A percentile compares a stretch with the other conserved stretches of the same genome.
phyloP scores from a whole-genome alignment of 768 basidiomycete genomes.

The Butyriboletus loyo region DNA sequence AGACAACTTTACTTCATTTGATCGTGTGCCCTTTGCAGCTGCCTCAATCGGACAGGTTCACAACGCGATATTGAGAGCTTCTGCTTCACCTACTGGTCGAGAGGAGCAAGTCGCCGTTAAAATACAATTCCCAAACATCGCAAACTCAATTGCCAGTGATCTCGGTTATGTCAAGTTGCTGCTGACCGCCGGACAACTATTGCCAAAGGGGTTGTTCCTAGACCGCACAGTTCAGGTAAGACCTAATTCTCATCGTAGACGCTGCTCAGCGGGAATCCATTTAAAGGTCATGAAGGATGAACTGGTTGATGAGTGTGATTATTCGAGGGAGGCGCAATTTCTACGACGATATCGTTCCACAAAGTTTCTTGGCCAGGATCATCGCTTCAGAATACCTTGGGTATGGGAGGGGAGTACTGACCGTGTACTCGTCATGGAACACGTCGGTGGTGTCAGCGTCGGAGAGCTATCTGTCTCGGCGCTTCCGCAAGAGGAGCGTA shows the following conservation, averaged over 20 bases:
- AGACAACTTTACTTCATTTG: conserved; percentile 67
- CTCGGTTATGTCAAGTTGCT: conserved; percentile 81
- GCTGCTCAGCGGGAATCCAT: background rate
- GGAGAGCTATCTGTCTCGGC: conserved; percentile 56
- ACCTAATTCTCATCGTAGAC: background rate
- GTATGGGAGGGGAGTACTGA: conserved; percentile 80
- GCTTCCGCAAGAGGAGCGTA: conserved; percentile 62
- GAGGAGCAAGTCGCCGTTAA: conserved; percentile 74
- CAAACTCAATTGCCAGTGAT: conserved; percentile 82
- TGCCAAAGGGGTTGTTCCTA: conserved; percentile 88
- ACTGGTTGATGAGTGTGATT: conserved; percentile 90
- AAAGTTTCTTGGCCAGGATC: conserved; percentile 51
- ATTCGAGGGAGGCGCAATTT: conserved; percentile 76
- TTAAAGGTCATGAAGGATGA: conserved; percentile 84
- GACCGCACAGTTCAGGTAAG: conserved; percentile 78
- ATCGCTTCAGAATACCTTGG: conserved; percentile 80
- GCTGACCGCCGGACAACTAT: conserved; percentile 71
- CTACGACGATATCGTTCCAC: conserved; percentile 56
- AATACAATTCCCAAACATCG: conserved; percentile 93
- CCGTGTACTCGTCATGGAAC: conserved; percentile 87
- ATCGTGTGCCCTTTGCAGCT: conserved; percentile 86
- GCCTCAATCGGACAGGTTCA: conserved; percentile 99
- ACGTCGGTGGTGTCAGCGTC: conserved; percentile 75
- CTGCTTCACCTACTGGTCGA: conserved; percentile 50
- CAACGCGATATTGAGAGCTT: conserved; percentile 55